Base-by-base conservation (phyloP, 1,284 basidiomycete genomes). In the Boletus austroedulis region DNA sequence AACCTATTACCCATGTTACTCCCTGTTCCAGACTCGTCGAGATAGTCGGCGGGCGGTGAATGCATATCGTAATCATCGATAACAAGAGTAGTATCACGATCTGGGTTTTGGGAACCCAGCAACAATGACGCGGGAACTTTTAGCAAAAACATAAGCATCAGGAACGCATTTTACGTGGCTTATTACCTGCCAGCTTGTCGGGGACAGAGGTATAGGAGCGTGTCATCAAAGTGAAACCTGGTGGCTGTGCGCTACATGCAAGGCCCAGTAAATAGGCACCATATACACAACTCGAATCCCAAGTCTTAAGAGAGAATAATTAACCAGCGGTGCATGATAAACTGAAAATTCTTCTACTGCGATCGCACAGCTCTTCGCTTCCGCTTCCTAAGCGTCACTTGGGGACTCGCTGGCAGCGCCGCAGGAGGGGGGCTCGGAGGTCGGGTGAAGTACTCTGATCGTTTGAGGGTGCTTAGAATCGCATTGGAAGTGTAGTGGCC, bases 401-500 rank as follows among this genome's bases (percentile, higher is more conserved):
- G 68, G 17, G 59, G 55, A 9, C 32, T 47, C 8, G 50, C 43
- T n/a, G 53, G 48, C 31, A 54, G 44, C 11, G 50, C 24, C 5
- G 54, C 10, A 21, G 60, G 46, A 17, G 56, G 36, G 11, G 61
- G 24, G 38, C 45, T 40, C 8, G 51, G 47, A n/a, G 58, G 41
- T 41, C 10, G 58, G 29, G 56, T 23, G 36, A 66, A 67, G 34
- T 57, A 63, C 23, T 29, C 60, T 19, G 68, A 57, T 40, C 50
- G 60, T 6, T 60, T 49, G 24, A 69, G 48, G 45, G 28, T 5
- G 52, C 40, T 36, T 1, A 70, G 28, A 17, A 68, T 51, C 3
- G 50, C 1, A 23, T 53, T 61, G 50, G 68, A 65, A 11, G 72
- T 17, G 36, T 70, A 54, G 34, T 82, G 75, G 0, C 80, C 85